Evolutionary conservation across 163 green algal species (phyloP).

Genomic region (Chlamydomonas reinhardtii): DNA sequence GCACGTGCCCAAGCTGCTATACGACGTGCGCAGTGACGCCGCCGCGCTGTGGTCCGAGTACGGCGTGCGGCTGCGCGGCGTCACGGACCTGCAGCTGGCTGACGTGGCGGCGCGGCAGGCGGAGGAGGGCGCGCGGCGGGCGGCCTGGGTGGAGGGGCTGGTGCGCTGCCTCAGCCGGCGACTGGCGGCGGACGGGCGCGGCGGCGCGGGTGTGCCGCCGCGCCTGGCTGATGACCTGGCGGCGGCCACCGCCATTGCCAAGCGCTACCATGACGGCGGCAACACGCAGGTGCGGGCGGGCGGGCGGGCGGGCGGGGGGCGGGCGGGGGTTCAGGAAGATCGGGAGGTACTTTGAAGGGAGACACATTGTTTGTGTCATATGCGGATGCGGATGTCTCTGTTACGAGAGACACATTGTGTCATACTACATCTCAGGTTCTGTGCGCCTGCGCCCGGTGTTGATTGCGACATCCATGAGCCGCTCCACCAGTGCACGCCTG

Average conservation of each 20-base stretch:
- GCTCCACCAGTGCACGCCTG: too few relatives aligned
- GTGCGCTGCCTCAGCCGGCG: conserved; percentile 5
- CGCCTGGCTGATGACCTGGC: conserved; percentile 5
- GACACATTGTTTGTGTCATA: too few relatives aligned
- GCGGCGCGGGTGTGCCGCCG: neutral
- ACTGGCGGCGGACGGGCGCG: conserved; percentile 4
- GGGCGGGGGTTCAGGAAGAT: too few relatives aligned
- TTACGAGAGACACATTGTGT: too few relatives aligned
- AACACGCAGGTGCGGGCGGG: conserved; percentile 37
- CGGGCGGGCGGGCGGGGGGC: neutral
- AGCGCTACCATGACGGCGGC: conserved; percentile 29
- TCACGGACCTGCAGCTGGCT: conserved; percentile 52
- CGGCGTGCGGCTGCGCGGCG: conserved; percentile 39
- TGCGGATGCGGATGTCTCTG: too few relatives aligned
- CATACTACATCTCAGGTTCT: too few relatives aligned
- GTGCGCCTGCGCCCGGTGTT: too few relatives aligned
- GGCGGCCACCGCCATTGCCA: neutral
- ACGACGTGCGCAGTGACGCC: conserved; percentile 51
- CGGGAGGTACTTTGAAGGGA: too few relatives aligned
- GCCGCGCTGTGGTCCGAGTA: conserved; percentile 28
- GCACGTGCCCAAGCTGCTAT: conserved; percentile 52
- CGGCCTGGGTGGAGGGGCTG: conserved; percentile 37
- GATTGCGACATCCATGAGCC: too few relatives aligned
- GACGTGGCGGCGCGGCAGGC: conserved; percentile 56
- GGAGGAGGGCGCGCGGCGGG: neutral